These are phyloP conservation scores for Coemansia biformis DNA, from an alignment of 192 early-diverging fungal species.

Conservation along the genomic window DNA sequence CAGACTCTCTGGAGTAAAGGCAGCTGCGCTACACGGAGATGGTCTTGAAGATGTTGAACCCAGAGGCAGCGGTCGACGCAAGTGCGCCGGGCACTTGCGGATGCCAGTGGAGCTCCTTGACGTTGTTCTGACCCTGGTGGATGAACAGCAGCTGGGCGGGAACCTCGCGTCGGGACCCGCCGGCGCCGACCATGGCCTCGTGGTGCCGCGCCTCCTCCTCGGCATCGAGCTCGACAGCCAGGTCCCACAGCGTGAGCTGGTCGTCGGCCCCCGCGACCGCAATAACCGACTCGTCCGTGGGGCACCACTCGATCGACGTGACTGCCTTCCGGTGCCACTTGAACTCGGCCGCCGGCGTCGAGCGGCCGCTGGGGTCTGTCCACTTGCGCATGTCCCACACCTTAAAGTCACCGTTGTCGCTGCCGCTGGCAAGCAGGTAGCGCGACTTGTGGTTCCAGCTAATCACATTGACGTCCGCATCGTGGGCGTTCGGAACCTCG, in stretches of 20 bases:
- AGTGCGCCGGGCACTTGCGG: conserved; percentile 87
- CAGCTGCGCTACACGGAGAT: conserved; percentile 60
- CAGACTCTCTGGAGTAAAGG: not conserved
- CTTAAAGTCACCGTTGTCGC: conserved; percentile 87
- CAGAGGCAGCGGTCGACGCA: conserved; percentile 75
- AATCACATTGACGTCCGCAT: conserved; percentile 93
- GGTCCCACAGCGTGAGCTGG: conserved; percentile 95
- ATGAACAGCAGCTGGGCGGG: conserved; percentile 94
- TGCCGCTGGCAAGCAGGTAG: conserved; percentile 87
- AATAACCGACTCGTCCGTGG: conserved; percentile 84
- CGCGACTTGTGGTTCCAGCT: conserved; percentile 85
- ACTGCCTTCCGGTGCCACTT: conserved; percentile 89
- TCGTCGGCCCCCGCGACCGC: conserved; percentile 91
- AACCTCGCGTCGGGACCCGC: conserved; percentile 67
- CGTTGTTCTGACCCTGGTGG: conserved; percentile 86
- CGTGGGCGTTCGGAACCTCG: conserved; percentile 68
- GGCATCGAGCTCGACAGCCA: conserved; percentile 91
- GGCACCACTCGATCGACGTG: conserved; percentile 97
- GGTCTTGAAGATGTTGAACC: conserved; percentile 98
- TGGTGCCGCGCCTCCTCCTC: conserved; percentile 72
- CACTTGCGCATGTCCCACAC: conserved; percentile 90
- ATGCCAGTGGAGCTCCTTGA: conserved; percentile 99
- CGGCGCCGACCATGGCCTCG: conserved; percentile 50
- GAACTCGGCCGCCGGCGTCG: conserved; percentile 83
- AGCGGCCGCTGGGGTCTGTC: conserved; percentile 38